Evolutionary conservation across 2,329 filamentous ascomycete species (phyloP).

Genomic region (Monosporascus sp.): DNA sequence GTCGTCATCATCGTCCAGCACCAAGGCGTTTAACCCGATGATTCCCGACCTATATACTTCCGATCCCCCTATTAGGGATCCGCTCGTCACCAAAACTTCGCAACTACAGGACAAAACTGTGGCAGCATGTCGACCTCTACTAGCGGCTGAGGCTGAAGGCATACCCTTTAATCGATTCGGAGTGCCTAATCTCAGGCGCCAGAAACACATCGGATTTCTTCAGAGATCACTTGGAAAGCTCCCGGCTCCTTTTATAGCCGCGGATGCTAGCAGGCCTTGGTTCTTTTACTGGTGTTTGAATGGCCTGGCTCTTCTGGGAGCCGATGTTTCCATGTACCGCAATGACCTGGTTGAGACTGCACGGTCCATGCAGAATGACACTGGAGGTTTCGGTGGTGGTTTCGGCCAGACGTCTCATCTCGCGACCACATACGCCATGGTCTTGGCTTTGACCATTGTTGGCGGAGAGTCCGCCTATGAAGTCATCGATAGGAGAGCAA

Average conservation of each 20-base stretch:
- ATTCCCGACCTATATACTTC: slow-evolving; percentile 54
- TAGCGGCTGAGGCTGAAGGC: slow-evolving; percentile 48
- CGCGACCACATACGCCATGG: slow-evolving; percentile 79
- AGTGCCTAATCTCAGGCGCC: slow-evolving; percentile 66
- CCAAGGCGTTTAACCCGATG: slow-evolving; percentile 9
- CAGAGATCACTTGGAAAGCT: slow-evolving; percentile 53
- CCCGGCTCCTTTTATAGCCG: slow-evolving; percentile 62
- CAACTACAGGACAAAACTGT: slow-evolving; percentile 63
- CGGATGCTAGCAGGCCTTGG: slow-evolving; percentile 90
- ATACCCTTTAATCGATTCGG: slow-evolving; percentile 62
- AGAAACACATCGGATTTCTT: slow-evolving; percentile 57
- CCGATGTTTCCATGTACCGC: slow-evolving; percentile 64
- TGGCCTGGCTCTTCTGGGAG: slow-evolving; percentile 68
- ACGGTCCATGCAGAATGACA: slow-evolving; percentile 71
- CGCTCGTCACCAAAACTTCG: slow-evolving; percentile 62
- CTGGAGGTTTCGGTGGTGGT: slow-evolving; percentile 89
- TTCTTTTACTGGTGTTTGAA: slow-evolving; percentile 88
- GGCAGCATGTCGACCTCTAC: slow-evolving; percentile 61
- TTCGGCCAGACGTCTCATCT: slow-evolving; percentile 85
- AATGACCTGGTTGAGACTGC: slow-evolving; percentile 69
- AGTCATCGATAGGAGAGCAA: slow-evolving; percentile 70
- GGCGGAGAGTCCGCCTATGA: slow-evolving; percentile 69
- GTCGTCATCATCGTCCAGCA: not conserved
- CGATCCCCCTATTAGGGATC: slow-evolving; percentile 59
- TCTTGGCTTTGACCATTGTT: slow-evolving; percentile 73